Evolutionary conservation across 371 early-diverging fungal species (phyloP), one percentile per base, ranked within the genome.

Genomic region (Mucor irregularis): DNA sequence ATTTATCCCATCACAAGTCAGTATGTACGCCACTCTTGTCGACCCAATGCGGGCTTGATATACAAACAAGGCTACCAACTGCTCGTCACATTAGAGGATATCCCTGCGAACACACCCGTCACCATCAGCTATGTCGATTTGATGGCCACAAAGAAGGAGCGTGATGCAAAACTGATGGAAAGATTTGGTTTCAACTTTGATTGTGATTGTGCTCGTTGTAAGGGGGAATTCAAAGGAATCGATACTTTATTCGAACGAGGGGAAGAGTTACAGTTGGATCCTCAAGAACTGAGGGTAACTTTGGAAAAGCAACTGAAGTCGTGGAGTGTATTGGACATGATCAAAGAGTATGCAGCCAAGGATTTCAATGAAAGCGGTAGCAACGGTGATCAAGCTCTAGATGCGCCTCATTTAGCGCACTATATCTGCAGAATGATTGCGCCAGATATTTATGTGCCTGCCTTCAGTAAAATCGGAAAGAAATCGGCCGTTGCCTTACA

Each of bases 1-100:
- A 74, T 87, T 17, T 91, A 85, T 61, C 91, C 93, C 0, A 54
- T 90, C 19, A 89, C 83, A 0, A 75, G 90, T 4, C 70, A 89
- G 46, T 80, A 58, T 14, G 49, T 94, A 45, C 90, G 89, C 64
- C 94, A 94, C 69, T 88, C 90, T 9, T 94, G 95, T 62, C 64
- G 71, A 9, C 95, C 94, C 17, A 93, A 92, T 47, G 74, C 85
- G 14, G 75, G 78, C 13, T 81, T 88, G 10, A 78, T 82, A 30
- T 85, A 81, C 43, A 71, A 69, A 16, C 56, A 49, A 11, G 73
- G 64, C 0, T 73, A 72, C 11, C 68, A 76, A 22, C 69, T 78
- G 48, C 54, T 85, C 34, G 69, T 83, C 19, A 83, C 88, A 3
- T 54, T 89, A 8, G 70, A 80, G n/a, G 81, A 84, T 45, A 82